Conservation (phyloP, 257 asterid species). For the Nicotiana otophora region DNA sequence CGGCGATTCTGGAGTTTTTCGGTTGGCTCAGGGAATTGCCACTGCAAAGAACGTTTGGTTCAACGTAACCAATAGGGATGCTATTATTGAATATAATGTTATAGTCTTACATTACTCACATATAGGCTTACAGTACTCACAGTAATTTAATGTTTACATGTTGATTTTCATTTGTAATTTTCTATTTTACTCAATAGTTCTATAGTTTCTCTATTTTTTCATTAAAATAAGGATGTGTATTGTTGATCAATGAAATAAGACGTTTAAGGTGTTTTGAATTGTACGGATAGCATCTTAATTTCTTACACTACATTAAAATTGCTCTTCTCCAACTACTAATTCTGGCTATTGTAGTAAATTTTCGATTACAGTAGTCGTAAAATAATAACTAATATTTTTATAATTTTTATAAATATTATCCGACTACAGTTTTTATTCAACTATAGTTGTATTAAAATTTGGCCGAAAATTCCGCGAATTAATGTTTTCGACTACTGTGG, state of each 20-base stretch:
- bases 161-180: not conserved
- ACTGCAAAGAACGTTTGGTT: not conserved
- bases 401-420: no score
- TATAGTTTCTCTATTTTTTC: not conserved
- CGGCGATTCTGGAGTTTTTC: constrained; percentile 49
- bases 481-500: no score
- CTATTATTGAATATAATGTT: constrained; percentile 25
- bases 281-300: no score
- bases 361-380: no score
- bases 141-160: not conserved
- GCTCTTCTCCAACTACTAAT: no score
- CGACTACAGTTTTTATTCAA: no score
- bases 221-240: not conserved
- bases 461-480: no score
- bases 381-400: no score
- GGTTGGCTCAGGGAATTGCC: constrained; percentile 37
- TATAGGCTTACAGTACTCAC: not conserved
- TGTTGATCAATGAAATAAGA: not conserved
- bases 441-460: no score
- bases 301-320: no score
- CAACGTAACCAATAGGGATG: constrained; percentile 13
- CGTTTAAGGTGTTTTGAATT: not conserved
- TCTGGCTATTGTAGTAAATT: no score
- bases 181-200: not conserved
- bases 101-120: constrained; percentile 13